A percentile compares a stretch with the other conserved stretches of the same genome.
Conservation (phyloP, 2,329 filamentous ascomycete genomes). For the Orbilia oligospora region DNA sequence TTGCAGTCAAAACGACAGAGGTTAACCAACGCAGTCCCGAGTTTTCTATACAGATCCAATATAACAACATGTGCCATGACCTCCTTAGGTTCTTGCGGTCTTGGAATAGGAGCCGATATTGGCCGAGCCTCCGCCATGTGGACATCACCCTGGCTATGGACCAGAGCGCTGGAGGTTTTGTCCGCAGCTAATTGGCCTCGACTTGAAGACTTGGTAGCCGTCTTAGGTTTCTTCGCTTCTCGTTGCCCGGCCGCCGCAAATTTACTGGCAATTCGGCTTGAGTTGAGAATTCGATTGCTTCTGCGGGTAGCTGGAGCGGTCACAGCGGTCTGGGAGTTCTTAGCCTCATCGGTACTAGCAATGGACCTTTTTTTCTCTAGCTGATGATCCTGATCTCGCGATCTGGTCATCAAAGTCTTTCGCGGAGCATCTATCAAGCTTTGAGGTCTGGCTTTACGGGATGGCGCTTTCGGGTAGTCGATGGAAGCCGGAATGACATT, state of each 20-base stretch:
- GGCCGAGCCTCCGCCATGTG: constrained; percentile 60
- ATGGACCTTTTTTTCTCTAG: constrained; percentile 60
- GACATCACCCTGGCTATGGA: constrained; percentile 58
- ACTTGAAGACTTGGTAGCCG: constrained; percentile 64
- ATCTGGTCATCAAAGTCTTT: constrained; percentile 59
- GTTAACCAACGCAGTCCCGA: constrained; percentile 84
- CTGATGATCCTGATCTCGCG: constrained; percentile 53
- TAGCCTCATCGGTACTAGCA: constrained; percentile 60
- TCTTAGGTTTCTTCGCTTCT: constrained; percentile 65
- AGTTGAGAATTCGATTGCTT: constrained; percentile 63
- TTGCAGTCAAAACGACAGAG: constrained; percentile 83
- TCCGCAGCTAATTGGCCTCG: constrained; percentile 61
- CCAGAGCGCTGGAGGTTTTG: constrained; percentile 56
- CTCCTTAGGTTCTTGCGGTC: constrained; percentile 76
- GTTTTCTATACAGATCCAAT: constrained; percentile 83
- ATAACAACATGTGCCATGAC: constrained; percentile 83
- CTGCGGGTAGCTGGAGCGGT: constrained; percentile 63
- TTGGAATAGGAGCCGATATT: constrained; percentile 65
- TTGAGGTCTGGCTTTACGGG: constrained; percentile 63
- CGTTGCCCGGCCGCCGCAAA: constrained; percentile 64
- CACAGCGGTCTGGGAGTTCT: constrained; percentile 62
- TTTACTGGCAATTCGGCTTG: constrained; percentile 64
- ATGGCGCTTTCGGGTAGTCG: constrained; percentile 62
- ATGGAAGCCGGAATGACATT: constrained; percentile 60
- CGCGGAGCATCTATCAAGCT: constrained; percentile 61